A percentile compares a stretch with the other conserved stretches of the same genome.
phyloP scores from a whole-genome alignment of 495 filamentous ascomycete genomes.

The Aspergillus steynii region DNA sequence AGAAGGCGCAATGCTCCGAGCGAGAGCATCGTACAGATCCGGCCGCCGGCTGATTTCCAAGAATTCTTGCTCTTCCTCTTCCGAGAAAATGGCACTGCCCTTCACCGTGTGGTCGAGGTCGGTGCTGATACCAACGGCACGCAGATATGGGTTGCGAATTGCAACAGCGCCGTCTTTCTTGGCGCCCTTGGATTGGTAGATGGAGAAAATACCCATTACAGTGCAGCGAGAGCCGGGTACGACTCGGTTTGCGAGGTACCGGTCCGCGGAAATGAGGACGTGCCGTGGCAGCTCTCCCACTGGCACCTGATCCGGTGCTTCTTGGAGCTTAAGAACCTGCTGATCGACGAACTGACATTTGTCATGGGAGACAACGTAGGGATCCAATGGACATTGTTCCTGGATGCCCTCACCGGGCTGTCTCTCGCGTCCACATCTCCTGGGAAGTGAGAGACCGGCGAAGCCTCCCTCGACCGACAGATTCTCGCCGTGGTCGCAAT shows the following conservation, averaged over 20 bases:
- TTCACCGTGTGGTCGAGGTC: slow-evolving; percentile 90
- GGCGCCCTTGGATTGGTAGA: slow-evolving; percentile 86
- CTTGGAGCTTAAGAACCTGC: slow-evolving; percentile 96
- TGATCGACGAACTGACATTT: slow-evolving; percentile 96
- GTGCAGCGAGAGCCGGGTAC: slow-evolving; percentile 95
- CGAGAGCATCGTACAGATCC: slow-evolving; percentile 87
- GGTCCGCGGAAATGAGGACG: slow-evolving; percentile 90
- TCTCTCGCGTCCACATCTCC: slow-evolving; percentile 66
- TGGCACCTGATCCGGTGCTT: slow-evolving; percentile 96
- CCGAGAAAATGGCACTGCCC: slow-evolving; percentile 81
- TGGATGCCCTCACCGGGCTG: slow-evolving; percentile 57
- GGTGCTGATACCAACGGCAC: slow-evolving; percentile 87
- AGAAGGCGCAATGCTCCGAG: slow-evolving; percentile 91
- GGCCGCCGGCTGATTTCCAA: slow-evolving; percentile 87
- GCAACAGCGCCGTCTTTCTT: slow-evolving; percentile 88
- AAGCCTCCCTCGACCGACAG: slow-evolving; percentile 81
- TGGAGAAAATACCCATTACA: slow-evolving; percentile 96
- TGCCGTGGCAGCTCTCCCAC: slow-evolving; percentile 96
- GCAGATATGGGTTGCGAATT: slow-evolving; percentile 94
- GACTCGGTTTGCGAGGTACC: slow-evolving; percentile 93
- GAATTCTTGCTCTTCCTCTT: slow-evolving; percentile 97
- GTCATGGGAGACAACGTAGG: slow-evolving; percentile 94
- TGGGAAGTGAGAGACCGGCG: slow-evolving; percentile 77
- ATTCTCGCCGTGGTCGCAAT: slow-evolving; percentile 72
- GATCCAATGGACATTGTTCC: slow-evolving; percentile 84